phyloP scores from a whole-genome alignment of 306 rosid species.

The Fragaria ananassa region DNA sequence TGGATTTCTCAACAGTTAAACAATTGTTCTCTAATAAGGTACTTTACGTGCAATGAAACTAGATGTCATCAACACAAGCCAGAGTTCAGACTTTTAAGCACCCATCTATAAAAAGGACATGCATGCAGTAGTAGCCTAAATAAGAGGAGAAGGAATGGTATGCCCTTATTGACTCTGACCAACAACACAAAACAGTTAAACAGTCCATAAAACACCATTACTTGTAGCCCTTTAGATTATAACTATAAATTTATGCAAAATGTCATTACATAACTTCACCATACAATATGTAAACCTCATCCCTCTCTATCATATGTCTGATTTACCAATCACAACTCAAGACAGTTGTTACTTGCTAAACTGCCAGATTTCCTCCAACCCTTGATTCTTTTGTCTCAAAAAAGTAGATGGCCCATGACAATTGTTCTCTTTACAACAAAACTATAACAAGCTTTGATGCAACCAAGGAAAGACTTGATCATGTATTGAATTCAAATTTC shows the following conservation, averaged over 20 bases:
- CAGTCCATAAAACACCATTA: not conserved
- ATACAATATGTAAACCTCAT: not conserved
- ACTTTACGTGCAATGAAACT: not conserved
- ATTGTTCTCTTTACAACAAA: not conserved
- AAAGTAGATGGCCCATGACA: not conserved
- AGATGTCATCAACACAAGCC: not conserved
- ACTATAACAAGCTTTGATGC: not conserved
- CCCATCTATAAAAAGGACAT: not conserved
- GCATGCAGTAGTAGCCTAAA: not conserved
- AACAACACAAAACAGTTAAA: too few species aligned
- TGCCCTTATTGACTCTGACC: not conserved
- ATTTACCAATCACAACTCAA: not conserved
- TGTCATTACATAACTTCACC: not conserved
- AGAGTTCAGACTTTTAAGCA: not conserved
- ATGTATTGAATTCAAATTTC: not conserved
- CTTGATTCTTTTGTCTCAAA: not conserved
- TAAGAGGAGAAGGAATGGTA: not conserved
- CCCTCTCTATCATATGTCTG: not conserved
- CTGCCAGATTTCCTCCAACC: not conserved
- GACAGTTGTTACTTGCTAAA: not conserved
- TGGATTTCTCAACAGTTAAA: not conserved
- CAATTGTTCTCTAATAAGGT: not conserved
- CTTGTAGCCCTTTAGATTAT: not conserved
- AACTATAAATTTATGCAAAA: not conserved
- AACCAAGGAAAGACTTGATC: not conserved